Conservation (phyloP, 176 grass and related monocot species). For the Calamus simplicifolius region DNA sequence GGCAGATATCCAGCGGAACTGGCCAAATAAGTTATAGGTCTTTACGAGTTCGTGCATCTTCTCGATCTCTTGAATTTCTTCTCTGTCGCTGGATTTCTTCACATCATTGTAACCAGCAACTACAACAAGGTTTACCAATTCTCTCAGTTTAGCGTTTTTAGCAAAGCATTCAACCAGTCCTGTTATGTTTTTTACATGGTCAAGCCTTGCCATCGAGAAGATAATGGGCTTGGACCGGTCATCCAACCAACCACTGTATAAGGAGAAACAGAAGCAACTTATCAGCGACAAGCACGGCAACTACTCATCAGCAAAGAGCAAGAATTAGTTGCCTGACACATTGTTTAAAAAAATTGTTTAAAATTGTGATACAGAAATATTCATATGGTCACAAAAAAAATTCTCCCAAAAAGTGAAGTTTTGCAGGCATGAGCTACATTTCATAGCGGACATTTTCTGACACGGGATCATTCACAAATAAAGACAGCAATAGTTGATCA, state of each 20-base stretch:
- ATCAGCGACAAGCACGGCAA: no score
- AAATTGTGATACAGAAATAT: no score
- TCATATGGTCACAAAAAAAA: no score
- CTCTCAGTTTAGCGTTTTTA: conserved; percentile 45
- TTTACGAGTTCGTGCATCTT: conserved; percentile 84
- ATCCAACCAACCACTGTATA: conserved; percentile 71
- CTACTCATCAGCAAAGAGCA: no score
- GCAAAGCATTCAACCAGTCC: conserved; percentile 76
- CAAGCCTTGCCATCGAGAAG: conserved; percentile 94
- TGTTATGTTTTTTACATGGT: conserved; percentile 89
- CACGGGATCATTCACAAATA: no score
- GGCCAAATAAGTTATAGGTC: conserved; percentile 66
- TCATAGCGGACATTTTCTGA: no score
- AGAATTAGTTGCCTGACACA: no score
- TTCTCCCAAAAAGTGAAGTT: no score
- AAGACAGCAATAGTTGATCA: no score
- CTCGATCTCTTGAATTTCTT: conserved; percentile 82
- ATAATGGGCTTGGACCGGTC: conserved; percentile 78
- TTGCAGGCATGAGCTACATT: no score
- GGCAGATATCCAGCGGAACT: conserved; percentile 88
- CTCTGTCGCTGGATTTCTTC: conserved; percentile 64
- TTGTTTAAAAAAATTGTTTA: no score
- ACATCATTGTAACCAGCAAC: conserved; percentile 75
- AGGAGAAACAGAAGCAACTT: background rate
- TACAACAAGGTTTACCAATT: conserved; percentile 79